Evolutionary conservation across 108 stramenopile genomes (phyloP), one percentile per base, ranked within the genome.

Genomic region (Cylindrotheca fusiformis): DNA sequence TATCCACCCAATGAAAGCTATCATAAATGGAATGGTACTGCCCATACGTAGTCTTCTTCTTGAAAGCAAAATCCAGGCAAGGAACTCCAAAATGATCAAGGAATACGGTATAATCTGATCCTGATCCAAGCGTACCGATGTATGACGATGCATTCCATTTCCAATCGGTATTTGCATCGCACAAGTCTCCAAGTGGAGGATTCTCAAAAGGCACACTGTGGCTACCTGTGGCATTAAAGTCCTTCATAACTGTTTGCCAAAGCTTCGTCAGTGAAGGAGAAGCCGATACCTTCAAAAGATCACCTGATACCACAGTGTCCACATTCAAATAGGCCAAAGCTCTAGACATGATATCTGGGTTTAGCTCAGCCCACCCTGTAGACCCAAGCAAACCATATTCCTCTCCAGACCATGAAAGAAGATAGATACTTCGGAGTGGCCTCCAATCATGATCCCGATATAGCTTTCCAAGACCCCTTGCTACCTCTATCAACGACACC

Each of bases 11-110:
- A 45, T 52, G 52, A 52, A 80, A 85, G 36, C 74, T 76, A 61
- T 88, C 86, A 60, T 81, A 88, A 33, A 82, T 66, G 33, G 76
- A 77, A 52, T 88, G 86, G 56, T 88, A 88, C 19, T 75, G 69
- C 2, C 84, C 86, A 72, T 88, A 88, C 4, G 44, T 69, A 12
- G 12, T 23, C 33, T 68, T 48, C 31, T 70, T 57, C 14, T 33
- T 32, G 30, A 78, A 83, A 10, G 52, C 56, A 61, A 86, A 70
- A 58, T 86, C 82, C 49, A 84, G 50, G 17, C 67, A 69, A 19
- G 82, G 71, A 22, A 86, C 84, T 27, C 85, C 86, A 33, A 84
- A 65, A 49, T 80, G 86, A 41, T 83, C 81, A 64, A 88, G 63
- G 49, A 88, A 88, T 4, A 76, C 86, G 44, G 82, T 80, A 63